Conservation (phyloP, 75 land plant genomes). For the Azolla pinnata region DNA sequence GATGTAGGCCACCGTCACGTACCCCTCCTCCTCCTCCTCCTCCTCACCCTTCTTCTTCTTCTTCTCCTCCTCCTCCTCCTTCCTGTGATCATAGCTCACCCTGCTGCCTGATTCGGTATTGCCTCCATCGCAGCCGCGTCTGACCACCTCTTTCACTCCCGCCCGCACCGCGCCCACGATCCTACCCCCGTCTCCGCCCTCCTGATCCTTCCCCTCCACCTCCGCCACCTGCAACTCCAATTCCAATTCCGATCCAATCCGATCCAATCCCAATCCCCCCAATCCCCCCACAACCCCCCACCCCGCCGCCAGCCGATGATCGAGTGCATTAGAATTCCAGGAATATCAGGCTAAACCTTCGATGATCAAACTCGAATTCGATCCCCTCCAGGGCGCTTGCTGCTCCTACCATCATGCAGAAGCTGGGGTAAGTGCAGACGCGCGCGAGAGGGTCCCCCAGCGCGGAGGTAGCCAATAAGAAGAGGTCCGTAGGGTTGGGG, state of each 20-base stretch:
- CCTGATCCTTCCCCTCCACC: neutral
- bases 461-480: no score
- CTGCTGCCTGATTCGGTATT: neutral
- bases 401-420: conserved; percentile 66
- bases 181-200: conserved; percentile 20
- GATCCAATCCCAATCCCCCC: no score
- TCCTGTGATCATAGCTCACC: no score
- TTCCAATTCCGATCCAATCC: no score
- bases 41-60: neutral
- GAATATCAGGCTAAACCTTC: no score
- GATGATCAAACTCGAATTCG: no score
- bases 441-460: conserved; percentile 84
- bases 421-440: conserved; percentile 72
- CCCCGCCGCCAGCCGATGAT: no score
- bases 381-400: no score
- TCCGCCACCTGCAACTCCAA: conserved; percentile 15
- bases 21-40: neutral
- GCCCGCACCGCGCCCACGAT: conserved; percentile 39
- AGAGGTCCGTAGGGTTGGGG: no score
- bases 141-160: conserved; percentile 60
- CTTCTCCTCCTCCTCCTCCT: neutral
- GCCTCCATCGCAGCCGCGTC: neutral
- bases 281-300: no score
- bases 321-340: no score
- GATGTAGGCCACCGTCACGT: neutral